Evolutionary conservation across 75 land plant genomes (phyloP).

Genomic region (Cryptomeria japonica): DNA sequence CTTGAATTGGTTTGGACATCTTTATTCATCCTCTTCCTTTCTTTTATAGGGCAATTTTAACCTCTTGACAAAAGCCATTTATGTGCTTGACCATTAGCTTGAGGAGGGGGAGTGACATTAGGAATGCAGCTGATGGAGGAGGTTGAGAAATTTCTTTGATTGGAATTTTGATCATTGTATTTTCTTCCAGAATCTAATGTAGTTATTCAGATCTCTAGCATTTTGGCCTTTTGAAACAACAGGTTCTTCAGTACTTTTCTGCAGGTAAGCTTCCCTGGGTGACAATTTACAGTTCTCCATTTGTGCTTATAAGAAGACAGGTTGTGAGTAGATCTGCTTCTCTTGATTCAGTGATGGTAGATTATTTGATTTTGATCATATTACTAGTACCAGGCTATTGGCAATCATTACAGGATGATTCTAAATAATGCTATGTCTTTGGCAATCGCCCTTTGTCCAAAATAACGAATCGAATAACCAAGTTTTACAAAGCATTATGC

Average conservation of each 20-base stretch:
- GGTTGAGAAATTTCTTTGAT: background rate
- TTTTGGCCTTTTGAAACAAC: background rate
- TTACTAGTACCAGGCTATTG: background rate
- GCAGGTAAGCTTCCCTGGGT: background rate
- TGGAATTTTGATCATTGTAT: background rate
- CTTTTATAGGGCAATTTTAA: no score
- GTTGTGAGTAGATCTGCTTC: background rate
- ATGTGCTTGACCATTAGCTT: background rate
- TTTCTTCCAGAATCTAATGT: background rate
- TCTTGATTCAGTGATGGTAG: background rate
- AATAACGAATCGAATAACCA: background rate
- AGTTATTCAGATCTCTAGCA: background rate
- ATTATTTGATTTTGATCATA: no score
- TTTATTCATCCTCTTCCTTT: no score
- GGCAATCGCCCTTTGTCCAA: background rate
- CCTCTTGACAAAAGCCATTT: no score
- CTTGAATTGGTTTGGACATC: no score
- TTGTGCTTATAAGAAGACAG: background rate
- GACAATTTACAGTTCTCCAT: background rate
- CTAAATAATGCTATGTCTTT: background rate
- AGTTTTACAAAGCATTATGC: no score
- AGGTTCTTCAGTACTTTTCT: background rate
- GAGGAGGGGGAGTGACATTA: no score
- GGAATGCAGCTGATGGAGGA: no score
- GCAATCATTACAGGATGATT: background rate